Evolutionary conservation across 257 asterid genomes (phyloP).

Genomic region (Capsicum chinense): DNA sequence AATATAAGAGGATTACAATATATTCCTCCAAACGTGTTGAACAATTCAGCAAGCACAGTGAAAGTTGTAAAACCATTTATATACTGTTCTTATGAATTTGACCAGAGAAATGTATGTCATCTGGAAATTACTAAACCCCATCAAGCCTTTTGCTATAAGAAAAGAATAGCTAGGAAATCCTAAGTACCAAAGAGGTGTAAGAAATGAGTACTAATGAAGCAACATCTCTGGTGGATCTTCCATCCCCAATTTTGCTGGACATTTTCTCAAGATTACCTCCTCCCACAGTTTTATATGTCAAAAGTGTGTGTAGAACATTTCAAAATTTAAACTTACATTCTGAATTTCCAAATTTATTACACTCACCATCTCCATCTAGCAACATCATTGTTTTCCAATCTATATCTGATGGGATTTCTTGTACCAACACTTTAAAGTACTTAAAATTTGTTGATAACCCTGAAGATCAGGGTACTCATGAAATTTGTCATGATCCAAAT

Average conservation of each 20-base stretch:
- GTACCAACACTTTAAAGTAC: slow-evolving; percentile 18
- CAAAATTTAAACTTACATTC: not conserved
- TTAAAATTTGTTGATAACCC: slow-evolving; percentile 37
- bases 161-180: too few relatives aligned
- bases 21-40: too few relatives aligned
- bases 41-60: too few relatives aligned
- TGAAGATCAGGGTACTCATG: slow-evolving; percentile 6
- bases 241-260: slow-evolving; percentile 41
- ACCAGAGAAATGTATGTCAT: too few relatives aligned
- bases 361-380: slow-evolving; percentile 35
- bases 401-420: not conserved
- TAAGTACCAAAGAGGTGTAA: not conserved
- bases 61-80: too few relatives aligned
- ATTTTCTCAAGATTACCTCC: slow-evolving; percentile 55
- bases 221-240: slow-evolving; percentile 38
- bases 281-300: slow-evolving; percentile 36
- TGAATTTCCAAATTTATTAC: not conserved
- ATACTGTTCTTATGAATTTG: too few relatives aligned
- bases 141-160: too few relatives aligned
- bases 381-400: slow-evolving; percentile 43
- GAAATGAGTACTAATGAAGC: not conserved
- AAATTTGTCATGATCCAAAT: slow-evolving; percentile 24
- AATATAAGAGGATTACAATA: too few relatives aligned
- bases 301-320: slow-evolving; percentile 47
- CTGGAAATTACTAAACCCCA: too few relatives aligned